Percentiles rank a stretch among this genome's conserved stretches.
phyloP scores from a whole-genome alignment of 2,329 filamentous ascomycete species.

The Diaporthe amygdali region DNA sequence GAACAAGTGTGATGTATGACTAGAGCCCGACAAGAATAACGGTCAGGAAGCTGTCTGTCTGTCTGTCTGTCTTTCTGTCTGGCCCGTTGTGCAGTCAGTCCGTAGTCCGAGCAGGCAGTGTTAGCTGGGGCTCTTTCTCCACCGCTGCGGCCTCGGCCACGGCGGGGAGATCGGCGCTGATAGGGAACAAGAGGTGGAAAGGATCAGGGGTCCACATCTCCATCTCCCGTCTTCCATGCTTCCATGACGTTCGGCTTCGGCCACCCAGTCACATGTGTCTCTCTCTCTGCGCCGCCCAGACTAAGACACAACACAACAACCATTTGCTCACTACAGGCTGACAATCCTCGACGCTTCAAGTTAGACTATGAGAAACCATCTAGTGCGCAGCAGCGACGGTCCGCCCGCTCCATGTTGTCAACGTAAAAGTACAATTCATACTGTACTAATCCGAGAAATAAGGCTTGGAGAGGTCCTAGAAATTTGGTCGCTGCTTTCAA shows the following conservation, averaged over 20 bases:
- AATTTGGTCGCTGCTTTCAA: no score
- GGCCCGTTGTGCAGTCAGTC: background rate
- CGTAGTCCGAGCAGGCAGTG: background rate
- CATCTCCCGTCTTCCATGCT: background rate
- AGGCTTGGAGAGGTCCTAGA: no score
- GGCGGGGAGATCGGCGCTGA: conserved; percentile 16
- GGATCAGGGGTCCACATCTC: conserved; percentile 4
- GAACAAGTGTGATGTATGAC: background rate
- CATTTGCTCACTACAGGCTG: no score
- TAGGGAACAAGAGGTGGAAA: background rate
- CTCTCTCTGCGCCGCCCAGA: no score
- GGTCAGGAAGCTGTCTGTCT: background rate
- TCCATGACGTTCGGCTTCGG: background rate
- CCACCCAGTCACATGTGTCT: no score
- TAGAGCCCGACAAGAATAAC: background rate
- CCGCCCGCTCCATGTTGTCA: no score
- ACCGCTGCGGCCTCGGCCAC: conserved; percentile 13
- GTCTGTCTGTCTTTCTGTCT: background rate
- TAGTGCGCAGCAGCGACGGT: no score
- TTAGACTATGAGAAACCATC: no score
- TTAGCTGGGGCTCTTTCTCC: background rate
- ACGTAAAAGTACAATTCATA: no score
- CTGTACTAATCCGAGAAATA: no score
- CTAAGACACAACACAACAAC: background rate
- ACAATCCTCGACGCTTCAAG: no score